These are phyloP conservation scores for Russula earlei DNA, from an alignment of 768 basidiomycete species.

Conservation along the genomic window DNA sequence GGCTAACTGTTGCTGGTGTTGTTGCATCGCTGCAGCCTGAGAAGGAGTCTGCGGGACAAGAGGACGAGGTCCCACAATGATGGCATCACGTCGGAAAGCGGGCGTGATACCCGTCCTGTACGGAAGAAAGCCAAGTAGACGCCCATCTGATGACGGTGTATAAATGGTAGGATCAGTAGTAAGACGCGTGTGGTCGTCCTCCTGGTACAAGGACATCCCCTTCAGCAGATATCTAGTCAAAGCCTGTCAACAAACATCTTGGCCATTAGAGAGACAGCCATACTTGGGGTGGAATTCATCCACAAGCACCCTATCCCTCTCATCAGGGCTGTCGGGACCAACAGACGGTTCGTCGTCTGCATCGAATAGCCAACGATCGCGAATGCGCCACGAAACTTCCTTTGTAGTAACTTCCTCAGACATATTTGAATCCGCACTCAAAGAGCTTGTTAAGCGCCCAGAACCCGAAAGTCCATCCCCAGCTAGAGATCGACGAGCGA, in stretches of 20 bases:
- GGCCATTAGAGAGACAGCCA: constrained; percentile 5
- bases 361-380: constrained; percentile 64
- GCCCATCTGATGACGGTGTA: constrained; percentile 11
- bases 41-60: constrained; percentile 11
- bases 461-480: constrained; percentile 11
- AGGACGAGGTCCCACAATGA: constrained; percentile 15
- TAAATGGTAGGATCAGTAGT: constrained; percentile 19
- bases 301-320: constrained; percentile 56
- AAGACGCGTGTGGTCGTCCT: constrained; percentile 17
- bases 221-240: constrained; percentile 38
- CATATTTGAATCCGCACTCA: constrained; percentile 12
- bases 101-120: constrained; percentile 17
- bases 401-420: constrained; percentile 26
- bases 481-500: constrained; percentile 15
- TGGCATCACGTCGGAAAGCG: constrained; percentile 14
- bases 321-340: constrained; percentile 53
- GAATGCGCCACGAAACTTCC: constrained; percentile 35
- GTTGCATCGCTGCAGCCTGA: constrained; percentile 16
- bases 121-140: constrained; percentile 8
- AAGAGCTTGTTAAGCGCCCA: constrained; percentile 20
- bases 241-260: background rate
- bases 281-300: constrained; percentile 59
- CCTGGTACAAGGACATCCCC: constrained; percentile 18
- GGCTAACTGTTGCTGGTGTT: constrained; percentile 13
- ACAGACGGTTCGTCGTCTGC: constrained; percentile 48